Base-by-base conservation (phyloP, 148 eudicot species). In the Dysphania ambrosioides region DNA sequence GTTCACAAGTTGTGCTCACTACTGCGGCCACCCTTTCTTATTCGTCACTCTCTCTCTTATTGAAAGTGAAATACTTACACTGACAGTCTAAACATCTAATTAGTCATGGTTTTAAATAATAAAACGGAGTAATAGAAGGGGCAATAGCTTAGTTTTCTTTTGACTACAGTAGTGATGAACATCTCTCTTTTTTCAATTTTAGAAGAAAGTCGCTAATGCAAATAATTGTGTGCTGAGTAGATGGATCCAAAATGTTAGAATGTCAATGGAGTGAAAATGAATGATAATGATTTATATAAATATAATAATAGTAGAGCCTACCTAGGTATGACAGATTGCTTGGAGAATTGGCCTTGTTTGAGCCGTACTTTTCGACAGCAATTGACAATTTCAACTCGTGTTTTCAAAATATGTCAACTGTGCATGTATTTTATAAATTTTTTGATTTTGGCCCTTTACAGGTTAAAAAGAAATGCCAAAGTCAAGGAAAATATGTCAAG, bases 161-260 rank as follows among this genome's bases (percentile, higher is more conserved):
- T 31, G 11, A 56, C 57, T 36, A 26, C 13, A 74, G 24, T 3
- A 40, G 6, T 26, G 31, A 0, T 73, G 32, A 38, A 42, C 62
- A 24, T 23, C 3, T 23, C 2, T 0, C 18, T 18, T 30, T 29
- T 49, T 13, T 69, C 31, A 24, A 12, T 8, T 64, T 74, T 2
- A 34, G 15, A 36, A 65, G 44, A 65, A 65, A 72, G 53, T 36
- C 65, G 1, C 51, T 75, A 51, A 75, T 68, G 68, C 73, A 61
- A 61, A 66, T 35, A 71, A 70, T 36, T 79, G 78, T 51, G 69
- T 66, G 75, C 75, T 32, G 38, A 49, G 78, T 62, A 75, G 79
- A 74, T 79, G 74, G 78, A 74, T 74, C 70, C 77, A 75, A 79
- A 70, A 66, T 74, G 38, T 70, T 72, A 79, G 82, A 79, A 79